Evolutionary conservation across 305 asterid genomes (phyloP).

Genomic region (Rubia tinctorum): DNA sequence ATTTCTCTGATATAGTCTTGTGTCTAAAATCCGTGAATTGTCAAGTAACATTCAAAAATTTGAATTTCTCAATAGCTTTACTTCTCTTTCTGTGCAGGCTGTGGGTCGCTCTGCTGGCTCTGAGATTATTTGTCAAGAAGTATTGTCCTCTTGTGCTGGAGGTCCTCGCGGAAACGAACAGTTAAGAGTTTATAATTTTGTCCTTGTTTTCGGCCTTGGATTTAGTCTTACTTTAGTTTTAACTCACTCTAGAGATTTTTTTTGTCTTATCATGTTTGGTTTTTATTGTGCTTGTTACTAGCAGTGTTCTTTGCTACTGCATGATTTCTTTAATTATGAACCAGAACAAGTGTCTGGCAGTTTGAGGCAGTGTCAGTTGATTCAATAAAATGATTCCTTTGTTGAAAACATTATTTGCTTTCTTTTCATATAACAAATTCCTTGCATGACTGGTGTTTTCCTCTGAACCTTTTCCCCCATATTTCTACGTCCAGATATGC

Average conservation of each 20-base stretch:
- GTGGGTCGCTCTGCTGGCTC: constrained; percentile 68
- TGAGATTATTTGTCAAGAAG: constrained; percentile 60
- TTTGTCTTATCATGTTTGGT: not conserved
- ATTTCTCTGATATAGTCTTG: not conserved
- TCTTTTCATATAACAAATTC: not conserved
- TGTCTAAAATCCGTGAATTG: not conserved
- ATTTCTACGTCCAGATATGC: constrained; percentile 63
- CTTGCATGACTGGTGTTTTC: constrained; percentile 4
- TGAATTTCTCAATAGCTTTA: not conserved
- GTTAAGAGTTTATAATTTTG: constrained; percentile 38
- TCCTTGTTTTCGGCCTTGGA: not conserved
- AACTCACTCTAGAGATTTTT: too few species aligned
- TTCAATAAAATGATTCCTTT: not conserved
- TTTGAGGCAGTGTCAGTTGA: not conserved
- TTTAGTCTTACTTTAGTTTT: not conserved
- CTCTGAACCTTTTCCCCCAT: not conserved
- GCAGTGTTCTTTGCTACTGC: not conserved
- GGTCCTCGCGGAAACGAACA: constrained; percentile 96
- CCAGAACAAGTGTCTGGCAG: not conserved
- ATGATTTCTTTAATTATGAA: not conserved
- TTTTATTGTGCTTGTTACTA: not conserved
- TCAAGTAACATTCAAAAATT: not conserved
- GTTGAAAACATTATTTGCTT: not conserved
- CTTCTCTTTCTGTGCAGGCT: constrained; percentile 46
- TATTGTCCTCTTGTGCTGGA: constrained; percentile 73